phyloP scores from a whole-genome alignment of 2,329 filamentous ascomycete genomes.

The Colletotrichum sp. region DNA sequence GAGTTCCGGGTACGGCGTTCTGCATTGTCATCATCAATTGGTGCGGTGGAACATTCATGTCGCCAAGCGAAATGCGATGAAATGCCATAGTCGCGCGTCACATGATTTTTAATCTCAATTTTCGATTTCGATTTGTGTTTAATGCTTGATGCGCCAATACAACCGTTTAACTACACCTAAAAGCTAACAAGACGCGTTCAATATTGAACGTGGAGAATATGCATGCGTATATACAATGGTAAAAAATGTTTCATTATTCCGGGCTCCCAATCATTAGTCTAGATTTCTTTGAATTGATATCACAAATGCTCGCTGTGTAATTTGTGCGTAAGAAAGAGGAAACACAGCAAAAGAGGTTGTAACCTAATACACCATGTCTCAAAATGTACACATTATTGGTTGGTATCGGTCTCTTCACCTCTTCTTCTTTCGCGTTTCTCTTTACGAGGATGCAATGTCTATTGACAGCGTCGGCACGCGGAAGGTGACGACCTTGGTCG shows the following conservation, averaged over 20 bases:
- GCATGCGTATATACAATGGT: not conserved
- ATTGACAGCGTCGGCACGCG: slow-evolving; percentile 43
- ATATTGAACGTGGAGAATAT: not conserved
- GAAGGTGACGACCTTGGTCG: slow-evolving; percentile 51
- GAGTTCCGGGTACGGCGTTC: not conserved
- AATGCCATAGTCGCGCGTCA: not conserved
- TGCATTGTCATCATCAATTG: not conserved
- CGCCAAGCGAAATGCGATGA: not conserved
- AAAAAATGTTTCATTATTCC: slow-evolving; percentile 13
- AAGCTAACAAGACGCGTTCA: not conserved
- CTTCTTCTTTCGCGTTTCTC: not conserved
- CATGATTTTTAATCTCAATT: not conserved
- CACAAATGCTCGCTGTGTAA: slow-evolving; percentile 17
- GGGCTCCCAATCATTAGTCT: slow-evolving; percentile 16
- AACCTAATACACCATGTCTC: not conserved
- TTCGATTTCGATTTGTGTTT: not conserved
- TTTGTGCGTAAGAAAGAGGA: not conserved
- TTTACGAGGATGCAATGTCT: slow-evolving; percentile 24
- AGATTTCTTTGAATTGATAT: slow-evolving; percentile 6
- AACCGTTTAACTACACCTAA: not conserved
- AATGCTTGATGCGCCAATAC: not conserved
- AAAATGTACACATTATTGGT: slow-evolving; percentile 13
- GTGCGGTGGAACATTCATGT: not conserved
- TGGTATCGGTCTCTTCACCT: not conserved
- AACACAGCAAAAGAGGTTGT: not conserved